These are phyloP conservation scores for Macrophomina phaseolina DNA, from an alignment of 2,329 filamentous ascomycete species.

Conservation along the genomic window DNA sequence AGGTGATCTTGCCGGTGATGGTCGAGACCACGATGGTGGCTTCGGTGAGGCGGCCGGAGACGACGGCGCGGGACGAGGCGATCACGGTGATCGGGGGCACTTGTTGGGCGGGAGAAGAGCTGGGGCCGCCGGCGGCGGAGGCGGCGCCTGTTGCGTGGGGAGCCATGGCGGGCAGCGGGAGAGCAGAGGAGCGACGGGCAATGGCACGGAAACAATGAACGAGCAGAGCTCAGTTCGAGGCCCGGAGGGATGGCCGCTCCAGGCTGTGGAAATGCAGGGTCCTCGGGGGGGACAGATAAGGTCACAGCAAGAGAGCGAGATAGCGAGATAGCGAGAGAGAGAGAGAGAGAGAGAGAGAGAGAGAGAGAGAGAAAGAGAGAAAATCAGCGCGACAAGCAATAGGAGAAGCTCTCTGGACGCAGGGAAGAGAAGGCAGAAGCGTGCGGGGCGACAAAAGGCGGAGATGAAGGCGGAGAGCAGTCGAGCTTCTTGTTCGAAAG, in stretches of 20 bases:
- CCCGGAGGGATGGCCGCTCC: background rate
- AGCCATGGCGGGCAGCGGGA: constrained; percentile 36
- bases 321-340: background rate
- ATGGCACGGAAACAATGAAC: background rate
- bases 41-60: constrained; percentile 77
- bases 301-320: background rate
- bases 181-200: background rate
- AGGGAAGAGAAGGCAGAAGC: constrained; percentile 38
- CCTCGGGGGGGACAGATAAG: constrained; percentile 1
- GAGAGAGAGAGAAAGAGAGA: background rate
- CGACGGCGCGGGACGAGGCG: constrained; percentile 80
- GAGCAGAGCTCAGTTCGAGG: background rate
- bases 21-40: constrained; percentile 84
- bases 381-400: background rate
- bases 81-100: constrained; percentile 70
- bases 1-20: constrained; percentile 81
- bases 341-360: background rate
- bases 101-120: constrained; percentile 31
- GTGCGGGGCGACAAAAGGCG: constrained; percentile 21
- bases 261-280: background rate
- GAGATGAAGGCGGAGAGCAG: constrained; percentile 11
- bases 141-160: constrained; percentile 40
- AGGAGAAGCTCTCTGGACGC: background rate
- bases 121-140: constrained; percentile 26
- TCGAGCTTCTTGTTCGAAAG: background rate